These are phyloP conservation scores for Fusarium nanum DNA, from an alignment of 2,329 filamentous ascomycete genomes.

Conservation along the genomic window DNA sequence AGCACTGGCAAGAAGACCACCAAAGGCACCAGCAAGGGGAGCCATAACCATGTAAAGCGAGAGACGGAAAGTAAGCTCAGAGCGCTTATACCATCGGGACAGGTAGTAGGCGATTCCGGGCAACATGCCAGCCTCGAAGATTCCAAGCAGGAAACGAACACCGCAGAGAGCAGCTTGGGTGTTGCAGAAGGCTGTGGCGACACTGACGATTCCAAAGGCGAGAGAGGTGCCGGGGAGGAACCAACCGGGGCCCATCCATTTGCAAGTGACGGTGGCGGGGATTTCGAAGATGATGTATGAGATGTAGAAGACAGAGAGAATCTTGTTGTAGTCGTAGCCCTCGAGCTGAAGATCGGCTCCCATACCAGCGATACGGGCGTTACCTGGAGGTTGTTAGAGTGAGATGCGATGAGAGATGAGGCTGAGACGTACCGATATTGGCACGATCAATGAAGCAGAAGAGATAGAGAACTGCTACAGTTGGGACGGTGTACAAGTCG, in stretches of 20 bases:
- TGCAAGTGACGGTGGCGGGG: conserved; percentile 71
- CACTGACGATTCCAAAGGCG: conserved; percentile 67
- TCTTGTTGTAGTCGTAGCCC: conserved; percentile 72
- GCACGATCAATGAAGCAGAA: conserved; percentile 82
- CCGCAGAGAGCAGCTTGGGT: conserved; percentile 60
- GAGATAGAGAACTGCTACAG: conserved; percentile 73
- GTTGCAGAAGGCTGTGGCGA: conserved; percentile 70
- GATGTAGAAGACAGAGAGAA: conserved; percentile 73
- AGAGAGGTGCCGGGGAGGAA: conserved; percentile 69
- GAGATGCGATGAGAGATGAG: not conserved
- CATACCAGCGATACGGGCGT: conserved; percentile 69
- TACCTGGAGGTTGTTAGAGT: conserved; percentile 26
- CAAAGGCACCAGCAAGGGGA: conserved; percentile 74
- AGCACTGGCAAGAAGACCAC: conserved; percentile 70
- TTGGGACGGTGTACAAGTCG: conserved; percentile 73
- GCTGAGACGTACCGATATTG: conserved; percentile 68
- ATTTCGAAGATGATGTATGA: conserved; percentile 75
- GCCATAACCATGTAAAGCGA: conserved; percentile 75
- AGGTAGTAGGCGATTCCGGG: conserved; percentile 76
- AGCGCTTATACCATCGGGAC: conserved; percentile 71
- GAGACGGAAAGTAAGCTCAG: conserved; percentile 71
- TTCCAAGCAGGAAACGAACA: conserved; percentile 69
- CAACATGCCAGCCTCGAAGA: conserved; percentile 74
- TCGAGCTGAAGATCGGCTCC: conserved; percentile 65
- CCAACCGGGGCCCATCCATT: conserved; percentile 73